These are phyloP conservation scores for Pyricularia sp. DNA, from an alignment of 2,329 filamentous ascomycete species.

Conservation along the genomic window DNA sequence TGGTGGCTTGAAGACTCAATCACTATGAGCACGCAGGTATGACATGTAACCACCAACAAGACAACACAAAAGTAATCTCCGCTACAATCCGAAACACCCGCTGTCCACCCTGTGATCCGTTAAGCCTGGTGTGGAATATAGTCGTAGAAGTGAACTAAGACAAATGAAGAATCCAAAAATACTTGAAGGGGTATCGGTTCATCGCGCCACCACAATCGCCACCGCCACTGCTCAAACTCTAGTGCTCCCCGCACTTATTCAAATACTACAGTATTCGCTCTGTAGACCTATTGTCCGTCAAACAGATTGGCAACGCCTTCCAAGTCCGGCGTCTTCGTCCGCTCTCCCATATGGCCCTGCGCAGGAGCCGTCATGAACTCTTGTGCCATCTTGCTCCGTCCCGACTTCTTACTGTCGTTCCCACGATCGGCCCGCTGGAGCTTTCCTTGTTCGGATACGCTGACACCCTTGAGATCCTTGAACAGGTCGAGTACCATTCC, in stretches of 20 bases:
- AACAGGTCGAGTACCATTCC: conserved; percentile 73
- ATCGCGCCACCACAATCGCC: not conserved
- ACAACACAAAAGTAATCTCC: not conserved
- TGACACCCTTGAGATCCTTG: conserved; percentile 76
- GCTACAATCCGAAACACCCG: not conserved
- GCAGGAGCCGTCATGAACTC: conserved; percentile 46
- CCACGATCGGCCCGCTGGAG: conserved; percentile 36
- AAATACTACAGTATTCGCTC: not conserved
- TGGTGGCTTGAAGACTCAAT: not conserved
- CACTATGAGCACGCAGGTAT: not conserved
- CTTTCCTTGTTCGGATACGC: conserved; percentile 86
- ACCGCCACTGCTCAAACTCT: not conserved
- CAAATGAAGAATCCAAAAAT: not conserved
- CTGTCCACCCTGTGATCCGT: not conserved
- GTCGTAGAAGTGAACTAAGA: not conserved
- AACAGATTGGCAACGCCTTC: conserved; percentile 43
- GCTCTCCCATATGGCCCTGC: conserved; percentile 10
- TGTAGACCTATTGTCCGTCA: conserved; percentile 8
- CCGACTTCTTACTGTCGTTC: conserved; percentile 24
- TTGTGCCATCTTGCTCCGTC: conserved; percentile 48
- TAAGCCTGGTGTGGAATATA: not conserved
- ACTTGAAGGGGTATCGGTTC: not conserved
- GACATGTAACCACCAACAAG: not conserved
- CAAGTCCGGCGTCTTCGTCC: conserved; percentile 34
- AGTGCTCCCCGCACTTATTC: not conserved